phyloP scores from a whole-genome alignment of 495 filamentous ascomycete species.

The Penicillium lagena region DNA sequence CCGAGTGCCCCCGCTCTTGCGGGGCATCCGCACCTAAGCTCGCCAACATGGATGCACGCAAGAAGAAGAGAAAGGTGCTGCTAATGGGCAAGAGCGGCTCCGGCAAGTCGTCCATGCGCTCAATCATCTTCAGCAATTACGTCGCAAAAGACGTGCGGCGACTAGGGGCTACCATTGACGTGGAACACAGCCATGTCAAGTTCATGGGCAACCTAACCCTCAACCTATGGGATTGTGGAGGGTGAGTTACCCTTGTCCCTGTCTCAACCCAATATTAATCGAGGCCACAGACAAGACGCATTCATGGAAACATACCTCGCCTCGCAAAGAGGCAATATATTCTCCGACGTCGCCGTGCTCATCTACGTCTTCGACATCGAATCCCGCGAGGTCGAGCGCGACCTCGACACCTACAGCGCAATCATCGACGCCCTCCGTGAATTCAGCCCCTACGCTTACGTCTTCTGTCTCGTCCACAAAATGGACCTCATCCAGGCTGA shows the following conservation, averaged over 20 bases:
- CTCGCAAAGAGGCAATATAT: slow-evolving; percentile 90
- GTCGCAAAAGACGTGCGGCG: slow-evolving; percentile 92
- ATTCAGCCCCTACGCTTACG: slow-evolving; percentile 72
- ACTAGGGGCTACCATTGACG: slow-evolving; percentile 95
- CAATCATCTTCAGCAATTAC: slow-evolving; percentile 97
- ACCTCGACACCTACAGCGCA: slow-evolving; percentile 79
- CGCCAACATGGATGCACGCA: slow-evolving; percentile 38
- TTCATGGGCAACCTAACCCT: slow-evolving; percentile 95
- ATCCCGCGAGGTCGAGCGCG: slow-evolving; percentile 84
- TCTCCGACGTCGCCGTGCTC: slow-evolving; percentile 89
- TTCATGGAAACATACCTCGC: slow-evolving; percentile 98
- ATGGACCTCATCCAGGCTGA: slow-evolving; percentile 91
- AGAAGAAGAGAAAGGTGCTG: slow-evolving; percentile 53
- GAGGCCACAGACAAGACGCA: slow-evolving; percentile 90
- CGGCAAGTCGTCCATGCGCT: slow-evolving; percentile 99
- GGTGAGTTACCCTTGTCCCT: slow-evolving; percentile 38
- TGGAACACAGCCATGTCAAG: slow-evolving; percentile 95
- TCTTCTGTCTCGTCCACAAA: slow-evolving; percentile 95
- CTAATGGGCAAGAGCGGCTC: slow-evolving; percentile 89
- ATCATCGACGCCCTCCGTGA: slow-evolving; percentile 81
- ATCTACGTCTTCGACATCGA: slow-evolving; percentile 99
- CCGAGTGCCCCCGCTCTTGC: slow-evolving; percentile 20
- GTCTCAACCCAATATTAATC: slow-evolving; percentile 40
- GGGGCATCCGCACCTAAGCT: slow-evolving; percentile 20
- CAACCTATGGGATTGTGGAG: slow-evolving; percentile 98